phyloP scores from a whole-genome alignment of 2,329 filamentous ascomycete genomes.

The Aspergillus aculeatus region DNA sequence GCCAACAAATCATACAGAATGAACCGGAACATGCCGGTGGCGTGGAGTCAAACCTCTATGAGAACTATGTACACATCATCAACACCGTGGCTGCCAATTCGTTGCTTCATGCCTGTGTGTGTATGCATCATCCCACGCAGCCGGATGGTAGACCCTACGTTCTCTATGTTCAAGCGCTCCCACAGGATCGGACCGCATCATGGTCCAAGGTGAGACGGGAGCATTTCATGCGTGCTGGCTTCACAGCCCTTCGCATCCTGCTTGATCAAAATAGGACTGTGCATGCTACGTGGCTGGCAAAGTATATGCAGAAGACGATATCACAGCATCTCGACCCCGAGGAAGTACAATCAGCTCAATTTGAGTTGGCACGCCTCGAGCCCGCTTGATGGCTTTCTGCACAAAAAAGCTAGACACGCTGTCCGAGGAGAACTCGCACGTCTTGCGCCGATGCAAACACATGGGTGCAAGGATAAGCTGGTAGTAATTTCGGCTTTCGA shows the following conservation, averaged over 20 bases:
- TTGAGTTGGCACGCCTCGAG: neutral
- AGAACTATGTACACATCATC: slow-evolving; percentile 30
- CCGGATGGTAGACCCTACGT: slow-evolving; percentile 35
- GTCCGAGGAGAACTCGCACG: neutral
- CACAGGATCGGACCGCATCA: slow-evolving; percentile 19
- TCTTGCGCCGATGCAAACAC: neutral
- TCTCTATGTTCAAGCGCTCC: slow-evolving; percentile 25
- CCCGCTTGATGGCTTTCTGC: neutral
- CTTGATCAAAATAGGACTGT: slow-evolving; percentile 31
- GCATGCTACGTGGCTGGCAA: slow-evolving; percentile 32
- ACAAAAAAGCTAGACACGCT: neutral
- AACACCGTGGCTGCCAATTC: slow-evolving; percentile 23
- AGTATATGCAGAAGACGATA: slow-evolving; percentile 32
- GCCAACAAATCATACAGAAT: slow-evolving; percentile 25
- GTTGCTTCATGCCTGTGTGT: slow-evolving; percentile 30
- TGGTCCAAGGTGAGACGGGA: slow-evolving; percentile 25
- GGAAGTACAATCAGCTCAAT: slow-evolving; percentile 13
- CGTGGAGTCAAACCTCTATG: slow-evolving; percentile 32
- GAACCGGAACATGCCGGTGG: slow-evolving; percentile 23
- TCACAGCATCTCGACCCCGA: slow-evolving; percentile 21
- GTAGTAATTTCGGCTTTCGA: neutral
- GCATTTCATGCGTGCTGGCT: slow-evolving; percentile 33
- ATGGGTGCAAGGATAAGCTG: neutral
- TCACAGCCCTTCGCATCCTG: slow-evolving; percentile 40
- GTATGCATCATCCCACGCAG: slow-evolving; percentile 39